Base-by-base conservation (phyloP, 1,284 basidiomycete species). In the Pisolithus thermaeus region DNA sequence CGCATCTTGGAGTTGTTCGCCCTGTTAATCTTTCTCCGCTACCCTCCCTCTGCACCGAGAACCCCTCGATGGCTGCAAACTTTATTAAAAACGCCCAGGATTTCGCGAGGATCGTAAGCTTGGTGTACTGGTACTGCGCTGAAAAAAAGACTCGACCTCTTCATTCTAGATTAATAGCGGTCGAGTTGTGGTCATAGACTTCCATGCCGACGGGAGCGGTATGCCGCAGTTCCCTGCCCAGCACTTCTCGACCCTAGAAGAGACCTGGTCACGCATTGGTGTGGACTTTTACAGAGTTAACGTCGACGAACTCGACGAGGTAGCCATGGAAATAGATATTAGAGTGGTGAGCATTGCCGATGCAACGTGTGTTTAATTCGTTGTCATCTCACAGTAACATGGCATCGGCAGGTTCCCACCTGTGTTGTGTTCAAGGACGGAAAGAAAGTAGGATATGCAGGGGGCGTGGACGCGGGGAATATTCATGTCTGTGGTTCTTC, bases 341-440 rank as follows among this genome's bases (percentile, higher is more conserved):
- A 60, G 64, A 3, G 64, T 64, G 52, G 62, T 64, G 50, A 11
- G 62, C 49, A 35, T 28, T 20, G 6, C 32, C 2, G 30, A 12
- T 9, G 18, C 25, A 11, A 37, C 7, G 14, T 4, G 8, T 36
- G 32, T 42, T 46, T 39, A 18, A 30, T 25, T n/a, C 36, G 7
- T 35, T 8, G 46, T 38, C 35, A 5, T 12, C 32, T 35, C 32
- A 35, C 32, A 4, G 12, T 35, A 14, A 35, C 32, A 4, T 23
- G 18, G 18, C 7, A 22, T 12, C 23, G 7, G 18, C 9, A 56
- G 64, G 49, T 66, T 12, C 63, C 62, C 8, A 65, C 64, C 1
- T 54, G 62, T 20, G 64, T 67, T 61, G 59, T 64, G 0, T 63
- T 62, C 49, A 66, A 66, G 47, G 59, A 63, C n/a, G 62, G 64